Conservation (phyloP, 1,284 basidiomycete genomes). For the Ganoderma multipileum region DNA sequence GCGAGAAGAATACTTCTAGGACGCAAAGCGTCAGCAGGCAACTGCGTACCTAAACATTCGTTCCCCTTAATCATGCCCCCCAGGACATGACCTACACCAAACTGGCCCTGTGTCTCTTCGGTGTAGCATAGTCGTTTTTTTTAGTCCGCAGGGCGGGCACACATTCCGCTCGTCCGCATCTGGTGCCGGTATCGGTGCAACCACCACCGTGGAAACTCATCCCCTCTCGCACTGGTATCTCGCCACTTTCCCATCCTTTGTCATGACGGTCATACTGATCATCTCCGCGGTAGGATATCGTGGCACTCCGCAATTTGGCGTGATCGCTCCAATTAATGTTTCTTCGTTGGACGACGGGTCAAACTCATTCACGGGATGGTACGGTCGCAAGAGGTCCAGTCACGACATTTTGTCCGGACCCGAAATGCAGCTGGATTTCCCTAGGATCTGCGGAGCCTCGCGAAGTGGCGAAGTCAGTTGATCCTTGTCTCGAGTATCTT, state of each 20-base stretch:
- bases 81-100: no score
- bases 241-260: no score
- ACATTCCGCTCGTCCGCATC: neutral
- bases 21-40: neutral
- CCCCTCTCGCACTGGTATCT: neutral
- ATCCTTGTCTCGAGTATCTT: neutral
- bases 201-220: neutral
- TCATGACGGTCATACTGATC: neutral
- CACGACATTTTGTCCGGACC: neutral
- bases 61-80: neutral
- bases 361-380: neutral
- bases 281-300: neutral
- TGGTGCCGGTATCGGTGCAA: neutral
- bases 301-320: neutral
- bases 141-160: neutral
- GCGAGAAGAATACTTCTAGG: neutral
- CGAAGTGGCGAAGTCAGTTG: neutral
- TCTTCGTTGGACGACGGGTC: neutral
- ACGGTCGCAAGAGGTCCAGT: neutral
- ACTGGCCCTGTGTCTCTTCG: neutral
- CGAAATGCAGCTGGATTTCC: no score
- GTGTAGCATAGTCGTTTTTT: neutral
- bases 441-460: neutral
- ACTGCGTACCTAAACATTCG: neutral
- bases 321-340: neutral